Base-by-base conservation (phyloP, 164 flowering plant genomes). In the Dillenia suffruticosa region DNA sequence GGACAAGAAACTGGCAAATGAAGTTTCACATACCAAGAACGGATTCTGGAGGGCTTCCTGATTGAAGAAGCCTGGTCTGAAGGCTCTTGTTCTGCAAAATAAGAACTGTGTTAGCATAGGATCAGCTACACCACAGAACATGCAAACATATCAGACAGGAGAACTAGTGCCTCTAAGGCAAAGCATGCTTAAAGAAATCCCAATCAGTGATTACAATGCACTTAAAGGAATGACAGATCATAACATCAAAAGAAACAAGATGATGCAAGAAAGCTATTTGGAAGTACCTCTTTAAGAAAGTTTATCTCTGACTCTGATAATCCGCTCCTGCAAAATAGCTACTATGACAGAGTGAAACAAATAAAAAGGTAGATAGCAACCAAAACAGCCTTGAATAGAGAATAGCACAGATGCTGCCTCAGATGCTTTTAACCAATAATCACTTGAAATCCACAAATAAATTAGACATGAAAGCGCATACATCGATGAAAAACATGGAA, bases 231-330 rank as follows among this genome's bases (percentile, higher is more conserved):
- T 47, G 45, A 26, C 17, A 58, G 44, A 56, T 22, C 68, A 10
- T 19, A 59, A 24, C 6, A 2, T 14, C 6, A 44, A 53, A 4
- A 16, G 48, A 54, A 9, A 49, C 2, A 43, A 8, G 54, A 13
- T 26, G 12, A 52, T 19, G 8, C 44, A 19, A 52, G 45, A 59
- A 60, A 44, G 16, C 9, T 45, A 50, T 15, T 63, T 49, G 17
- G 55, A 56, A 46, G 8, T 80, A 94, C 98, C 96, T 90, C 84
- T 67, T 77, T 84, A 15, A 94, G 87, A 56, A 89, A 86, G 66
- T 63, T 66, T 61, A 87, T 82, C 72, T 94, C 97, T 44, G 93
- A 80, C 59, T 81, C 89, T 12, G 98, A 90, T 51, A 94, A 84
- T 55, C 97, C 98, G 82, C 96, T 82, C 92, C 98, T 90, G 88